Conservation (phyloP, 1,139 yeast genomes). For the Magnusiomyces suaveolens region DNA sequence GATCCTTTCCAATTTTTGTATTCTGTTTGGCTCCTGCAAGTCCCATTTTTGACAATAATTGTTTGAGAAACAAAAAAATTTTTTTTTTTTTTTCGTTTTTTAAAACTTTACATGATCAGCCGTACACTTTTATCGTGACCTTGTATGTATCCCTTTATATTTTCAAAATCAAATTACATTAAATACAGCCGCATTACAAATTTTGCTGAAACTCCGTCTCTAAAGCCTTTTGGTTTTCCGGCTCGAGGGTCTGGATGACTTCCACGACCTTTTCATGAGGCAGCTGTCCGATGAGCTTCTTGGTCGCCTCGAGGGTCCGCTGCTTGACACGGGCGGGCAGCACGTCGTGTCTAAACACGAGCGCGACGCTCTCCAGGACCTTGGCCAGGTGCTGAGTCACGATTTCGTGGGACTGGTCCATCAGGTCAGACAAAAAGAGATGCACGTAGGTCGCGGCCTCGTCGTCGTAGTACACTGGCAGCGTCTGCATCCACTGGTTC, state of each 20-base stretch:
- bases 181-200: neutral
- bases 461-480: conserved; percentile 76
- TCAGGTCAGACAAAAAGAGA: conserved; percentile 62
- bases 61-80: neutral
- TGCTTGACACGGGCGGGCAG: conserved; percentile 64
- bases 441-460: conserved; percentile 89
- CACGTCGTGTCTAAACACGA: conserved; percentile 62
- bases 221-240: conserved; percentile 51
- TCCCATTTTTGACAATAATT: conserved; percentile 44
- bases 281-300: conserved; percentile 34
- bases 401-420: conserved; percentile 58
- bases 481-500: conserved; percentile 66
- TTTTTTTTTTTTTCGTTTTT: neutral
- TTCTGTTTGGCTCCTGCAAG: conserved; percentile 76
- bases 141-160: neutral
- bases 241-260: conserved; percentile 52
- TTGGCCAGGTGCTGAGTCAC: conserved; percentile 50
- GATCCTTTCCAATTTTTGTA: conserved; percentile 85
- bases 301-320: conserved; percentile 49
- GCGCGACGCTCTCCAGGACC: conserved; percentile 63
- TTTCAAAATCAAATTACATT: too few relatives aligned
- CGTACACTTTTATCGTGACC: neutral
- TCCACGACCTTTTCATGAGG: conserved; percentile 58
- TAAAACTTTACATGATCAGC: neutral
- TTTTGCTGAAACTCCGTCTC: conserved; percentile 45